Conservation (phyloP, 2,329 filamentous ascomycete genomes). For the Xylariales sp. region DNA sequence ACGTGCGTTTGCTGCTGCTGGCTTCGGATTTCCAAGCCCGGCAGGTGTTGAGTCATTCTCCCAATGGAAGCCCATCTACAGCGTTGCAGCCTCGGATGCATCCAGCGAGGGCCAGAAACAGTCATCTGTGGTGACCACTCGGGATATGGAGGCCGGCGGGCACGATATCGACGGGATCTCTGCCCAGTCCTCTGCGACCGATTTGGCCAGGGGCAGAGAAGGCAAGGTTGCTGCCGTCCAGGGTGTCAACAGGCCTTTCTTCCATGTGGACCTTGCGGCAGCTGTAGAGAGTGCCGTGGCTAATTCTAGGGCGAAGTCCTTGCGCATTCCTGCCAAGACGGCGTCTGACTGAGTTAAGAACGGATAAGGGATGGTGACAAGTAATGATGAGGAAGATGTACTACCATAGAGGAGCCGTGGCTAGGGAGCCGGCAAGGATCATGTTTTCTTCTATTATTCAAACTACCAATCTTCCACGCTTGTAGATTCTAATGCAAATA, state of each 20-base stretch:
- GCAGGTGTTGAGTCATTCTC: neutral
- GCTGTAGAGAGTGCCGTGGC: conserved; percentile 2
- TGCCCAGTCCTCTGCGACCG: neutral
- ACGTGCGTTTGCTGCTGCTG: conserved; percentile 49
- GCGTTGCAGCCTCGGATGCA: neutral
- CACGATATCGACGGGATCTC: conserved; percentile 2
- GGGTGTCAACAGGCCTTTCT: conserved; percentile 2
- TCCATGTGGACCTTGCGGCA: neutral
- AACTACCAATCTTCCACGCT: no score
- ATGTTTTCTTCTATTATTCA: no score
- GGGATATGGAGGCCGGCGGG: neutral
- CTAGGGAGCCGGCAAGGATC: no score
- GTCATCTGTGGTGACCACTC: neutral
- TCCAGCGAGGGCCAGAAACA: neutral
- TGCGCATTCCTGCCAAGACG: no score
- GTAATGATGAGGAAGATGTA: no score
- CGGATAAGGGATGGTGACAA: no score
- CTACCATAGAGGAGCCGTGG: no score
- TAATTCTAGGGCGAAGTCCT: neutral
- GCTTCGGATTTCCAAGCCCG: conserved; percentile 44
- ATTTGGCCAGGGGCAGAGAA: no score
- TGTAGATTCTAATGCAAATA: no score
- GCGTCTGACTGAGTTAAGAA: no score
- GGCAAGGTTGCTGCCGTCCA: neutral
- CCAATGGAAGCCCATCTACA: conserved; percentile 2